phyloP scores from a whole-genome alignment of 1,139 yeast genomes.

The Hanseniaspora gamundiae region DNA sequence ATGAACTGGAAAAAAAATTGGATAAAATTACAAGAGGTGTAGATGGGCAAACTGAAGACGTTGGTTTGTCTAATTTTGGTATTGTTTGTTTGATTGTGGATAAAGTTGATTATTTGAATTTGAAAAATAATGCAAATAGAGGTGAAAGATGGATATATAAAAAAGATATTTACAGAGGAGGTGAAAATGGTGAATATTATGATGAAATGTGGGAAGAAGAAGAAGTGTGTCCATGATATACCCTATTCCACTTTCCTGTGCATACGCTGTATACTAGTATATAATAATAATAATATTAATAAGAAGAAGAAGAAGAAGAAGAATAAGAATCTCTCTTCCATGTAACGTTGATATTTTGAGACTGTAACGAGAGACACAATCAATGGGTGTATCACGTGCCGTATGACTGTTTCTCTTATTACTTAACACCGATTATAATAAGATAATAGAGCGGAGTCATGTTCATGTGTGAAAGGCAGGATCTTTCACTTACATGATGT shows the following conservation, averaged over 20 bases:
- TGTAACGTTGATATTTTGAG: too few relatives aligned
- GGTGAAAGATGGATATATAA: constrained; percentile 31
- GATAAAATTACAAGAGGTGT: constrained; percentile 74
- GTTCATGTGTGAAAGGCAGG: too few relatives aligned
- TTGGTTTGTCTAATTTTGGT: constrained; percentile 59
- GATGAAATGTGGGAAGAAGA: constrained; percentile 59
- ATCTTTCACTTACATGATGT: too few relatives aligned
- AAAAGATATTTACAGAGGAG: constrained; percentile 42
- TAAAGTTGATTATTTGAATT: constrained; percentile 57
- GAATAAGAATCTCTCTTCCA: too few relatives aligned
- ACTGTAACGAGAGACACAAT: too few relatives aligned
- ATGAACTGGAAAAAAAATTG: constrained; percentile 42
- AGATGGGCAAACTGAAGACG: constrained; percentile 62
- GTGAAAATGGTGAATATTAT: constrained; percentile 24
- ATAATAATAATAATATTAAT: too few relatives aligned
- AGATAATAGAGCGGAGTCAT: too few relatives aligned
- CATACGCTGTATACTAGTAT: neutral
- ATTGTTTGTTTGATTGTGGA: constrained; percentile 61
- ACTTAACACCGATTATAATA: too few relatives aligned
- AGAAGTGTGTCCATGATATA: constrained; percentile 66
- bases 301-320: too few relatives aligned
- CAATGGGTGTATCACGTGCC: too few relatives aligned
- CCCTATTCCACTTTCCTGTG: neutral
- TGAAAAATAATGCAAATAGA: constrained; percentile 25
- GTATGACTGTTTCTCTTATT: too few relatives aligned